Evolutionary conservation across 1,139 yeast species (phyloP), one percentile per base, ranked within the genome.

Genomic region (Schwanniomyces etchellsii): DNA sequence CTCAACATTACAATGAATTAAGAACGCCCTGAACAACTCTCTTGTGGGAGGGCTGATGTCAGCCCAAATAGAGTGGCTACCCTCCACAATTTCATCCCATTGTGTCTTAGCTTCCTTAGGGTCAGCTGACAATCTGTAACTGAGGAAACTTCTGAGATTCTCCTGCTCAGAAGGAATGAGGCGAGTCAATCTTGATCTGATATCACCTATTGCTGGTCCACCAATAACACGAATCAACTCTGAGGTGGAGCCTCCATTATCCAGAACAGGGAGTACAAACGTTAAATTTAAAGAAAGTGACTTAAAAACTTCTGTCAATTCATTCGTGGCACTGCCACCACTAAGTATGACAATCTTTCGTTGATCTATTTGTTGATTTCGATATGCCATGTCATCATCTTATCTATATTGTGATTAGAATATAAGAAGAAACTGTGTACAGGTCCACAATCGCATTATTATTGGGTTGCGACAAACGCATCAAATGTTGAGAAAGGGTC

Each of bases 151-250:
- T 11, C 66, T 60, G 28, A 80, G 47, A 3, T 57, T 57, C 3
- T 57, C 61, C 28, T 71, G 70, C 17, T 61, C 57, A 3, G 53
- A 56, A 0, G 79, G 77, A 16, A 88, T 81, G 33, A 89, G 58
- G 33, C 93, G 57, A 0, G 89, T 83, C 25, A 88, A 66, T 32
- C 97, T 56, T 1, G 96, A 85, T 29, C 97, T 60, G 4, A 89
- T 70, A 48, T 89, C 97, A 2, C 97, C 97, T 35, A 89, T 85
- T 0, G 96, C 96, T 2, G 96, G 95, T 0, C 96, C 96, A 2
- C 96, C 96, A 14, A 89, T 68, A 2, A 88, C 88, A 11, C 96
- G 60, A n/a, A 88, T 69, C 21, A 89, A 70, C 55, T 89, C 97
- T 17, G 94, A 81, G 0, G 96, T 86, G 1, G 96, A 86, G 1